Percentiles rank a stretch among this genome's conserved stretches.
Conservation (phyloP, 768 basidiomycete genomes). For the Tylopilus rubrobrunneus region DNA sequence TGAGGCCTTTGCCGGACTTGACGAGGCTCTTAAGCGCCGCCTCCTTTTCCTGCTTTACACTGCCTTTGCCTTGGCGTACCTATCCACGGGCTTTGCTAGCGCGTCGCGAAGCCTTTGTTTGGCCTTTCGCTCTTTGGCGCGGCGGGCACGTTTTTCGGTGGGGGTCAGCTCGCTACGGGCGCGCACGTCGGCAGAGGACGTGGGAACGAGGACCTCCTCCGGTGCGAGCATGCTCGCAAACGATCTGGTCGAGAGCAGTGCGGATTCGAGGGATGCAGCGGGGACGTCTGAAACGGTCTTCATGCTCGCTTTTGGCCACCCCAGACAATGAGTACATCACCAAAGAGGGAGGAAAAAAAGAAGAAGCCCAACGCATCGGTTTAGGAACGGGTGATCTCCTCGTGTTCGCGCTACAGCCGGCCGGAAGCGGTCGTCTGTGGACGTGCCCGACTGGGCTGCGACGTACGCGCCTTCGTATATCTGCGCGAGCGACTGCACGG, state of each 20-base stretch:
- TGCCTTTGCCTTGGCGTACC: constrained; percentile 45
- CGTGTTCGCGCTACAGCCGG: constrained; percentile 84
- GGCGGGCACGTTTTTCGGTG: constrained; percentile 74
- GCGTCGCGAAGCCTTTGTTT: constrained; percentile 64
- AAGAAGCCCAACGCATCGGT: constrained; percentile 52
- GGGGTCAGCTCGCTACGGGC: constrained; percentile 82
- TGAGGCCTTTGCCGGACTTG: constrained; percentile 81
- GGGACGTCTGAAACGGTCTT: constrained; percentile 80
- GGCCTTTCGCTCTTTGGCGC: constrained; percentile 64
- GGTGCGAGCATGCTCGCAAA: constrained; percentile 83
- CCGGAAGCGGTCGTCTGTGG: constrained; percentile 79
- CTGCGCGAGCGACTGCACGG: constrained; percentile 85
- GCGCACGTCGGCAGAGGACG: constrained; percentile 47
- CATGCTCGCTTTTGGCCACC: constrained; percentile 84
- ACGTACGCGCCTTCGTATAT: constrained; percentile 94
- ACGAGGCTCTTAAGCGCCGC: constrained; percentile 77
- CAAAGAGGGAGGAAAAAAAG: not conserved
- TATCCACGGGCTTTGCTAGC: constrained; percentile 63
- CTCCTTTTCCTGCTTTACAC: constrained; percentile 78
- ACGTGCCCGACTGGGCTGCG: constrained; percentile 51
- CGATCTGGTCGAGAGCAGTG: constrained; percentile 79
- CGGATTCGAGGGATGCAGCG: constrained; percentile 81
- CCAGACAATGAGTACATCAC: not conserved
- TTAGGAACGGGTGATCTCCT: constrained; percentile 89
- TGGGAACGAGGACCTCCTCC: constrained; percentile 79